Evolutionary conservation across 2,329 filamentous ascomycete genomes (phyloP).

Genomic region (Helicocarpus griseus): DNA sequence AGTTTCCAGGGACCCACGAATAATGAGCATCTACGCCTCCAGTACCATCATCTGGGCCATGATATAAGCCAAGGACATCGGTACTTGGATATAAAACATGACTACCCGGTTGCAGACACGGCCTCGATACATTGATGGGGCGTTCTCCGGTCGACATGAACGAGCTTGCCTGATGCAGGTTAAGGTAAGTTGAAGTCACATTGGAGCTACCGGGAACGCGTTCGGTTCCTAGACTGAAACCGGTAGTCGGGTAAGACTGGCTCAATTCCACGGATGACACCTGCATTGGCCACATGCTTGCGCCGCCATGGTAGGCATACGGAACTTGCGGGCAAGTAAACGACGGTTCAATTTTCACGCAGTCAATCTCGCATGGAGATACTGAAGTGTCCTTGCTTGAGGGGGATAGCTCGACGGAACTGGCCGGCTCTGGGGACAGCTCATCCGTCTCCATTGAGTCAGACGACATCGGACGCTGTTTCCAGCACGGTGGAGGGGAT

Average conservation of each 20-base stretch:
- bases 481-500: conserved; percentile 28
- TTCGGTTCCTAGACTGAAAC: background rate
- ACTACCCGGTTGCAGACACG: background rate
- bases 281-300: background rate
- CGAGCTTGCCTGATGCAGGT: background rate
- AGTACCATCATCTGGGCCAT: background rate
- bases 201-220: background rate
- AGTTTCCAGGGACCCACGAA: background rate
- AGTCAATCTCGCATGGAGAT: conserved; percentile 8
- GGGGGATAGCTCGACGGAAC: conserved; percentile 23
- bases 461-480: conserved; percentile 25
- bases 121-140: background rate
- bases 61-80: background rate
- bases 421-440: conserved; percentile 27
- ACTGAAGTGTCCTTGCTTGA: conserved; percentile 12
- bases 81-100: background rate
- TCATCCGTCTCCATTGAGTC: conserved; percentile 30
- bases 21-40: background rate
- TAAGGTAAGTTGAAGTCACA: background rate
- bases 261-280: background rate
- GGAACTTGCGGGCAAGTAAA: background rate
- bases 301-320: background rate
- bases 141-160: background rate
- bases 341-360: conserved; percentile 4
- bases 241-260: background rate